These are phyloP conservation scores for Diospyros lotus DNA, from an alignment of 148 eudicot genomes.

Conservation along the genomic window DNA sequence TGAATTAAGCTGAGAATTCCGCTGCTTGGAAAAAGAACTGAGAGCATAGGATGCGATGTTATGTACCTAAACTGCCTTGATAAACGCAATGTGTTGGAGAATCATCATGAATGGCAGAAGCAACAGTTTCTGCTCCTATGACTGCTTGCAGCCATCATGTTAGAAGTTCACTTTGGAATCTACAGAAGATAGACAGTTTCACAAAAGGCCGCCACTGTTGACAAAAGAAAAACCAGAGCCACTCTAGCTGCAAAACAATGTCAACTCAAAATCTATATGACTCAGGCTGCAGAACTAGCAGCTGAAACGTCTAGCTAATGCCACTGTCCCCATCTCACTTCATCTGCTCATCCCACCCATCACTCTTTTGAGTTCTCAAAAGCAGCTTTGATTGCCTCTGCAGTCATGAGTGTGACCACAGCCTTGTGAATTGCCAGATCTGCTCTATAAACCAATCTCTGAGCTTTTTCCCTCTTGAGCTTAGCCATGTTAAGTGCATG, in stretches of 20 bases:
- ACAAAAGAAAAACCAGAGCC: conserved; percentile 10
- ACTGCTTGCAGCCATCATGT: conserved; percentile 15
- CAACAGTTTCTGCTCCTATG: conserved; percentile 13
- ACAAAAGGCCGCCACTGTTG: conserved; percentile 15
- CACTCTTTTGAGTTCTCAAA: conserved; percentile 24
- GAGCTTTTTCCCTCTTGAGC: conserved; percentile 79
- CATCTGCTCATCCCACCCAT: conserved; percentile 20
- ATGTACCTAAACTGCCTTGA: conserved; percentile 21
- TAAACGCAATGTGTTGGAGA: not conserved
- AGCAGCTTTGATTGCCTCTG: conserved; percentile 77
- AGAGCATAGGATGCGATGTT: conserved; percentile 7
- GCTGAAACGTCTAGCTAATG: conserved; percentile 9
- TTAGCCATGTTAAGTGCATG: conserved; percentile 70
- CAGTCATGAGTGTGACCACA: conserved; percentile 71
- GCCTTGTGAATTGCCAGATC: conserved; percentile 92
- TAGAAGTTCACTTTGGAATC: conserved; percentile 7
- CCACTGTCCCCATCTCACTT: conserved; percentile 8
- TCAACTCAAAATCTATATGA: conserved; percentile 12
- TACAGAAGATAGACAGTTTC: conserved; percentile 4
- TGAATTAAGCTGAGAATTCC: conserved; percentile 17
- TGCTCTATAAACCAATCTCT: conserved; percentile 68
- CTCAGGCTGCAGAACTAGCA: conserved; percentile 3
- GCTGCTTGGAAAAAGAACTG: conserved; percentile 13
- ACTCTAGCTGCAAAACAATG: conserved; percentile 4
- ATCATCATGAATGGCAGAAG: conserved; percentile 8